Conservation (phyloP, 2,329 filamentous ascomycete genomes). For the Coleophoma eucalyptorum region DNA sequence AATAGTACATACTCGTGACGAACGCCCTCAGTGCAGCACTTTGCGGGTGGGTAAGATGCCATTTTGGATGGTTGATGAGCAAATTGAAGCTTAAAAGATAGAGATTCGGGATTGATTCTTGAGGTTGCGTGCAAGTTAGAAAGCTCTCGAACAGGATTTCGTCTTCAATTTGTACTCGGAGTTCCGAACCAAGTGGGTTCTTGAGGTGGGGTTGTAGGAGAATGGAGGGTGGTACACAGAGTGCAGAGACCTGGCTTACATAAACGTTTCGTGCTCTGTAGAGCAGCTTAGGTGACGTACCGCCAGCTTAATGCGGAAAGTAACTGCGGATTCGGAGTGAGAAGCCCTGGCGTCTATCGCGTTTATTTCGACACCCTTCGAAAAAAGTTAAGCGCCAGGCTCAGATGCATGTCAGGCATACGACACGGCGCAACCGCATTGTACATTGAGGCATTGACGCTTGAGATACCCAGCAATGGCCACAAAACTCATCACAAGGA, state of each 20-base stretch:
- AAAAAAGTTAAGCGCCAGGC: background rate
- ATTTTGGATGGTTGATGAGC: conserved; percentile 12
- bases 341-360: background rate
- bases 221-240: too few relatives aligned
- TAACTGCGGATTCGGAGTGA: background rate
- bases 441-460: background rate
- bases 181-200: background rate
- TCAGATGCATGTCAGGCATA: background rate
- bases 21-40: conserved; percentile 28
- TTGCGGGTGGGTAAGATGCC: conserved; percentile 27
- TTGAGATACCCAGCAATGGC: conserved; percentile 11
- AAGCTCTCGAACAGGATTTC: too few relatives aligned
- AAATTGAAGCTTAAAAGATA: background rate
- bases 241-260: too few relatives aligned
- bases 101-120: background rate
- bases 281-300: background rate
- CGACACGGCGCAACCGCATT: background rate
- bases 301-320: background rate
- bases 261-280: background rate
- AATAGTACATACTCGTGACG: conserved; percentile 25
- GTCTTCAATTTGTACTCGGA: background rate
- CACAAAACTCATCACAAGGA: conserved; percentile 3
- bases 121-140: too few relatives aligned
- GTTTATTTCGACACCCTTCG: too few relatives aligned
- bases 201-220: too few relatives aligned